phyloP scores from a whole-genome alignment of 2,329 filamentous ascomycete species.

The Penicillium sp. region DNA sequence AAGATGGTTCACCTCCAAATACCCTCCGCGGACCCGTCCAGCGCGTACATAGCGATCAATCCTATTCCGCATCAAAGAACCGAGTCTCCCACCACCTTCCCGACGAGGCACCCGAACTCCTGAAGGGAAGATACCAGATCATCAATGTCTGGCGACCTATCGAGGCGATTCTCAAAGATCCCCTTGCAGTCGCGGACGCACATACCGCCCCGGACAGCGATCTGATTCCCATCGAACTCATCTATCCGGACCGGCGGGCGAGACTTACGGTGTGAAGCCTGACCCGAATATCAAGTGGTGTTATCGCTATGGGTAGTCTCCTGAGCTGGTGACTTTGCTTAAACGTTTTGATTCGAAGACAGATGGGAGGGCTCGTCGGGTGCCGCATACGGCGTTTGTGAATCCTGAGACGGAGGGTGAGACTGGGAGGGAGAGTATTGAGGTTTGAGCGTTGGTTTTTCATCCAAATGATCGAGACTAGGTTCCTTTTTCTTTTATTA shows the following conservation, averaged over 20 bases:
- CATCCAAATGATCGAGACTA: slow-evolving; percentile 48
- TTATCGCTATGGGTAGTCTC: slow-evolving; percentile 59
- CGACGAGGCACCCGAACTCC: slow-evolving; percentile 50
- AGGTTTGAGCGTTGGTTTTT: slow-evolving; percentile 62
- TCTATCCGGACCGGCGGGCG: slow-evolving; percentile 60
- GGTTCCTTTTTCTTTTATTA: neutral
- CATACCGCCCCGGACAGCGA: slow-evolving; percentile 58
- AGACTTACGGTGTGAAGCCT: slow-evolving; percentile 57
- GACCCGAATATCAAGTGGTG: slow-evolving; percentile 58
- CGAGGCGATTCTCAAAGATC: slow-evolving; percentile 59
- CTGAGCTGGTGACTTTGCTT: slow-evolving; percentile 63
- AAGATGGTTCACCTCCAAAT: slow-evolving; percentile 38
- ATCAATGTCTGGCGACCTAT: slow-evolving; percentile 61
- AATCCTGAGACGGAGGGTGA: slow-evolving; percentile 54
- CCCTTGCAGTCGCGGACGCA: slow-evolving; percentile 61
- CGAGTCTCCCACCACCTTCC: slow-evolving; percentile 54
- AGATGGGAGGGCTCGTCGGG: slow-evolving; percentile 59
- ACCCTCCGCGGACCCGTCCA: slow-evolving; percentile 54
- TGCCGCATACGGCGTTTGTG: slow-evolving; percentile 64
- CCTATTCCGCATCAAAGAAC: slow-evolving; percentile 50
- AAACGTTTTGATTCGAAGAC: slow-evolving; percentile 67
- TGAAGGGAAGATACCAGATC: slow-evolving; percentile 55
- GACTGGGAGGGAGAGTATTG: slow-evolving; percentile 59
- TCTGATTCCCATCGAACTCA: slow-evolving; percentile 56
- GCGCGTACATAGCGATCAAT: slow-evolving; percentile 60